A percentile compares a stretch with the other conserved stretches of the same genome.
Evolutionary conservation across 139 green algal species (phyloP).

Genomic region (Pedinophyceae sp.): DNA sequence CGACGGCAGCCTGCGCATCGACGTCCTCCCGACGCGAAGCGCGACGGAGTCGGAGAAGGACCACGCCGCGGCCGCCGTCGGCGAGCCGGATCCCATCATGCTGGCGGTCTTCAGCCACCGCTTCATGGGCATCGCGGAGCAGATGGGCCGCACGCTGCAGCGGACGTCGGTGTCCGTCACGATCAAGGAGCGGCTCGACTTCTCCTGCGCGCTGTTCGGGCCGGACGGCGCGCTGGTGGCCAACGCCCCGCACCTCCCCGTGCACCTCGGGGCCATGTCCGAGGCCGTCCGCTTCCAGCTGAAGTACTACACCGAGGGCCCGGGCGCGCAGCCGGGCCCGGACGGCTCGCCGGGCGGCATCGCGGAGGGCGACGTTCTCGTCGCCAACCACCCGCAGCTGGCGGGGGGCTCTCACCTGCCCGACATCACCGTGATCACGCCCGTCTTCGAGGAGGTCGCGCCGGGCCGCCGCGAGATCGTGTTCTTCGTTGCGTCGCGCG

Average conservation of each 20-base stretch:
- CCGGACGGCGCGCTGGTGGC: slow-evolving; percentile 80
- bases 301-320: slow-evolving; percentile 16
- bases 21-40: slow-evolving; percentile 15
- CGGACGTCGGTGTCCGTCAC: slow-evolving; percentile 84
- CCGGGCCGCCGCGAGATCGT: slow-evolving; percentile 36
- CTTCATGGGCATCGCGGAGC: slow-evolving; percentile 98
- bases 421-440: slow-evolving; percentile 97
- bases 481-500: slow-evolving; percentile 85
- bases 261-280: slow-evolving; percentile 93
- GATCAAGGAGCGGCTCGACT: slow-evolving; percentile 98
- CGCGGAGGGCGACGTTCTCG: slow-evolving; percentile 86
- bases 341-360: neutral
- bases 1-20: slow-evolving; percentile 58
- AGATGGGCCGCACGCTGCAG: slow-evolving; percentile 94
- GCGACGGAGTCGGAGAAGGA: slow-evolving; percentile 5
- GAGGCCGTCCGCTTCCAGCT: slow-evolving; percentile 83
- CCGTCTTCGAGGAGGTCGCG: slow-evolving; percentile 45
- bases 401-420: slow-evolving; percentile 88
- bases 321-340: slow-evolving; percentile 14
- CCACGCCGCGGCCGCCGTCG: neutral
- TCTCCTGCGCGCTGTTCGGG: slow-evolving; percentile 83
- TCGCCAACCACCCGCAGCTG: slow-evolving; percentile 83
- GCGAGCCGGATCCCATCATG: slow-evolving; percentile 65
- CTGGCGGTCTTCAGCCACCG: slow-evolving; percentile 91
- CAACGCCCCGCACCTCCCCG: slow-evolving; percentile 92